phyloP scores from a whole-genome alignment of 179 eudicot species.

The Silene coronaria region DNA sequence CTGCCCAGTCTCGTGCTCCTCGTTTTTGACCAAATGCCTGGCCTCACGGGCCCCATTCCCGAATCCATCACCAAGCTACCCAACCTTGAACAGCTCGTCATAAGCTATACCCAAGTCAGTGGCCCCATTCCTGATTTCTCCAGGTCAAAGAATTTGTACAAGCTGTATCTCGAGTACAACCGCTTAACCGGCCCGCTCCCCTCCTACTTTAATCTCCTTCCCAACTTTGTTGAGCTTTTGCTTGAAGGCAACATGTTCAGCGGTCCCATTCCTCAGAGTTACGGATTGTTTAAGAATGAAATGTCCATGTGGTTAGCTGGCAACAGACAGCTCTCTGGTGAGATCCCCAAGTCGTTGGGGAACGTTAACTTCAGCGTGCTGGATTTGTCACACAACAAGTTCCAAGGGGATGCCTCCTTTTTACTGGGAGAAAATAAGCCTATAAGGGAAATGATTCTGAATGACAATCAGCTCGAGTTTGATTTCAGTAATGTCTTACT shows the following conservation, averaged over 20 bases:
- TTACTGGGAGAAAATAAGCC: not conserved
- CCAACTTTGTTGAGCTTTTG: not conserved
- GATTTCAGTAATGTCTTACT: constrained; percentile 2
- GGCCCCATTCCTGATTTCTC: no score
- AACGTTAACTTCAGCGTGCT: not conserved
- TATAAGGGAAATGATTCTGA: not conserved
- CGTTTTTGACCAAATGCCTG: no score
- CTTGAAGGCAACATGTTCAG: not conserved
- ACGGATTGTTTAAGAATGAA: constrained; percentile 10
- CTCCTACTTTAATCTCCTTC: not conserved
- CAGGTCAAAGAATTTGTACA: no score
- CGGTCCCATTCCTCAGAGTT: constrained; percentile 13
- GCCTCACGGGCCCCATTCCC: no score
- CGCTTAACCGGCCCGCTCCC: not conserved
- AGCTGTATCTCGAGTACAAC: not conserved
- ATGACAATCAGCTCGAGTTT: constrained; percentile 6
- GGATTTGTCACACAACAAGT: constrained; percentile 7
- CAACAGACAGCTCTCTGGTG: not conserved
- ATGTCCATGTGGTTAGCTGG: not conserved
- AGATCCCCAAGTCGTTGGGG: constrained; percentile 11
- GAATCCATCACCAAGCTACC: no score
- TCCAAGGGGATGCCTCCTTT: not conserved
- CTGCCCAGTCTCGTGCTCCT: no score
- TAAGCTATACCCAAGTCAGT: no score
- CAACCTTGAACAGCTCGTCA: no score